Evolutionary conservation across 306 rosid genomes (phyloP), one percentile per base, ranked within the genome.

Genomic region (Vigna unguiculata): DNA sequence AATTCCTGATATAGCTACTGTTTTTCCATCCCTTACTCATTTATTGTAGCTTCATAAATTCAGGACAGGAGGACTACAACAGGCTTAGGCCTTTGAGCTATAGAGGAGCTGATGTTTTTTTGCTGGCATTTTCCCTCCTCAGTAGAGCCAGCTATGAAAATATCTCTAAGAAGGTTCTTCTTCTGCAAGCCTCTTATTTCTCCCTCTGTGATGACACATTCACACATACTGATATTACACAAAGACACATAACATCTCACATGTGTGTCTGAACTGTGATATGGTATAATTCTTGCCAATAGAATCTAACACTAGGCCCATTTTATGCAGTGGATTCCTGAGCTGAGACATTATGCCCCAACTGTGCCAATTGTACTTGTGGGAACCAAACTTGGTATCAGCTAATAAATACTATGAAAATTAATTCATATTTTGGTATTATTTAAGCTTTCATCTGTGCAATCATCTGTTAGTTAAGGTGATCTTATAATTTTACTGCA

Each of bases 61-160:
- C 86, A 93, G 98, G 98, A 34, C 98, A 93, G 64, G 97, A 93
- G 79, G 97, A 91, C 79, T 93, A 93, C 72, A 93, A 93, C 70
- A 87, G 97, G 90, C 91, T 93, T 60, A 88, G 98, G 91, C 98
- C 98, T 57, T 81, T 93, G 83, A 93, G 97, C 78, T 93, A 91
- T 59, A 93, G 98, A 83, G 98, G 97, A 69, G 94, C 97, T 53
- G 97, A 93, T 86, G 97, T 93, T 86, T 93, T 93, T 81, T 85
- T 93, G 85, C 69, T 93, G 60, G 98, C 97, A 20, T 93, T 93
- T 80, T 93, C 98, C 72, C 93, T 93, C 55, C 89, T 93, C 65
- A 93, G 97, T 89, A 91, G 81, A 90, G 98, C 97, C 78, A 93
- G 97, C 88, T 93, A 90, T 63, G 98, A 93, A 52, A 93, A 93